These are phyloP conservation scores for Arabis alpina DNA, from an alignment of 345 rosid species.

Conservation along the genomic window DNA sequence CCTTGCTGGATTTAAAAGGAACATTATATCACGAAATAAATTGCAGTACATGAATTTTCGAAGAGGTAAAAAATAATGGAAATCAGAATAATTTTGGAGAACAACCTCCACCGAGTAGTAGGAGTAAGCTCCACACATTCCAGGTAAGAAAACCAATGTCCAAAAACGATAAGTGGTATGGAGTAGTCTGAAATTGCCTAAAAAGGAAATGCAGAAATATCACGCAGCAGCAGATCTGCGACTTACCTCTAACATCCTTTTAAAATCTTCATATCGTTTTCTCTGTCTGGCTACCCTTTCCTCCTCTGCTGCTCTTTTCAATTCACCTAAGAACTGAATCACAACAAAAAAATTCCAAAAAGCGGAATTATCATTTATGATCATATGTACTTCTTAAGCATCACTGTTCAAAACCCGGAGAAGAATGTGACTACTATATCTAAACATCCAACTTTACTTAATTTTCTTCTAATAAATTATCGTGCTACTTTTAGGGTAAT, in stretches of 20 bases:
- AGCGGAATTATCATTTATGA: too few relatives aligned
- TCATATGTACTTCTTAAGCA: constrained; percentile 20
- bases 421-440: constrained; percentile 14
- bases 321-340: constrained; percentile 75
- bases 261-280: constrained; percentile 78
- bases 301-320: constrained; percentile 79
- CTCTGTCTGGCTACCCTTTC: constrained; percentile 71
- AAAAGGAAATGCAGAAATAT: constrained; percentile 21
- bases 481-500: constrained; percentile 15
- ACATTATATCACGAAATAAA: constrained; percentile 25
- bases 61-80: neutral
- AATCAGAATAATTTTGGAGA: constrained; percentile 33
- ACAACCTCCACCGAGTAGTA: constrained; percentile 90
- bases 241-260: constrained; percentile 84
- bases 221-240: constrained; percentile 24
- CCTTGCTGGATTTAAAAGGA: constrained; percentile 70
- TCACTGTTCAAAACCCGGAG: constrained; percentile 28
- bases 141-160: constrained; percentile 47
- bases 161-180: constrained; percentile 4
- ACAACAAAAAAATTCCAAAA: constrained; percentile 23
- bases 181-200: constrained; percentile 9
- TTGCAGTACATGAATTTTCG: constrained; percentile 23
- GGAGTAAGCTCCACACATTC: constrained; percentile 77
- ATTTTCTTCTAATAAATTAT: constrained; percentile 10
- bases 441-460: constrained; percentile 8